Percentiles rank a stretch among this genome's conserved stretches.
Evolutionary conservation across 2,329 filamentous ascomycete genomes (phyloP).

Genomic region (Aspergillus carbonarius): DNA sequence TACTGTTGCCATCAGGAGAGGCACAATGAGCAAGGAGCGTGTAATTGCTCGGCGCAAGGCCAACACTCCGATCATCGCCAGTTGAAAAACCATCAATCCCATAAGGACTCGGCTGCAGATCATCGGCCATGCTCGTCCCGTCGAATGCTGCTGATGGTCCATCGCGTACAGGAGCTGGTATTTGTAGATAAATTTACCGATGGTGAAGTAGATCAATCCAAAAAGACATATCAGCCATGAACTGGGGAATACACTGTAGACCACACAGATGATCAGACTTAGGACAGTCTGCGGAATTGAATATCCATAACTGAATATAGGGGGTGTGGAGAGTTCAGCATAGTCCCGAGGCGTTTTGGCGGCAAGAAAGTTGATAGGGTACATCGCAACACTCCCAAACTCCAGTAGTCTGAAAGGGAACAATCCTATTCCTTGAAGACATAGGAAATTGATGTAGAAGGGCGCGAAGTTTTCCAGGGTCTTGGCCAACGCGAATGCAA

Average conservation of each 20-base stretch:
- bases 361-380: conserved; percentile 73
- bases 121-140: conserved; percentile 92
- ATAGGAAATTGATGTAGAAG: conserved; percentile 93
- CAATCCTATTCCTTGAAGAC: conserved; percentile 88
- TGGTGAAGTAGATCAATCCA: conserved; percentile 62
- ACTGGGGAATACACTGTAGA: conserved; percentile 81
- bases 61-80: conserved; percentile 85
- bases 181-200: conserved; percentile 47
- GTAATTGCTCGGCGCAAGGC: conserved; percentile 72
- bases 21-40: conserved; percentile 69
- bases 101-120: conserved; percentile 90
- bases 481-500: conserved; percentile 71
- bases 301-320: conserved; percentile 92
- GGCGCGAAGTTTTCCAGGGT: conserved; percentile 72
- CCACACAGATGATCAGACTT: conserved; percentile 90
- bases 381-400: conserved; percentile 79
- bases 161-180: conserved; percentile 98
- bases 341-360: conserved; percentile 89
- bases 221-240: conserved; percentile 81
- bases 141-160: conserved; percentile 73
- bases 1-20: conserved; percentile 74
- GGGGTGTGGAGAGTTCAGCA: conserved; percentile 75
- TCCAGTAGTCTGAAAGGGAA: conserved; percentile 91
- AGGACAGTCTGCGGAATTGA: conserved; percentile 90
- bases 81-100: conserved; percentile 82